Conservation (phyloP, 2,329 filamentous ascomycete species). For the Purpureocillium takamizusanense region DNA sequence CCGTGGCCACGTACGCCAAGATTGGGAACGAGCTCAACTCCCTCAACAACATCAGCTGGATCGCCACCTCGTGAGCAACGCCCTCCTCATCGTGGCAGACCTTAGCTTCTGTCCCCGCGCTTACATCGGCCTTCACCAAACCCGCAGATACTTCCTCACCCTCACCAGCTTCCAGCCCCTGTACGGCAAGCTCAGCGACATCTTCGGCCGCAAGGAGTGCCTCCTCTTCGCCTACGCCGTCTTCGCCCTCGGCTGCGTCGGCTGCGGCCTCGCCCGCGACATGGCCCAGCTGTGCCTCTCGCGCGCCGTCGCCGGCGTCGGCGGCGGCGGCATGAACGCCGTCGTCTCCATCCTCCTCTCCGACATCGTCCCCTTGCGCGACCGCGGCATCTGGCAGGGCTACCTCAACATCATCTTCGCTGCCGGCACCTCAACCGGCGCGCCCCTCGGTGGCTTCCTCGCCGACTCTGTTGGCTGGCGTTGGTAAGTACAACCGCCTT, state of each 20-base stretch:
- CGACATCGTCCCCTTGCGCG: conserved; percentile 60
- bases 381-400: conserved; percentile 67
- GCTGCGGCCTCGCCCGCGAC: conserved; percentile 53
- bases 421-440: conserved; percentile 57
- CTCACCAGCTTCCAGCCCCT: conserved; percentile 67
- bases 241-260: conserved; percentile 56
- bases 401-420: conserved; percentile 64
- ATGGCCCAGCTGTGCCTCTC: conserved; percentile 59
- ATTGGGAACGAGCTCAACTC: conserved; percentile 70
- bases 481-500: conserved; percentile 38
- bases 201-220: conserved; percentile 59
- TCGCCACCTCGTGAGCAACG: conserved; percentile 39
- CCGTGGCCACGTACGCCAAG: conserved; percentile 67
- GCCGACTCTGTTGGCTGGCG: conserved; percentile 68
- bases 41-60: conserved; percentile 67
- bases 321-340: conserved; percentile 63
- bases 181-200: conserved; percentile 62
- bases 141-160: conserved; percentile 60
- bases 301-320: conserved; percentile 44
- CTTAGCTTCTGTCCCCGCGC: no score
- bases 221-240: conserved; percentile 55
- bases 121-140: no score
- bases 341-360: conserved; percentile 58
- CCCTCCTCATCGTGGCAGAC: no score
- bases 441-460: conserved; percentile 62